Percentiles rank a stretch among this genome's conserved stretches.
phyloP scores from a whole-genome alignment of 2,329 filamentous ascomycete species.

The Pseudogymnoascus sp. region DNA sequence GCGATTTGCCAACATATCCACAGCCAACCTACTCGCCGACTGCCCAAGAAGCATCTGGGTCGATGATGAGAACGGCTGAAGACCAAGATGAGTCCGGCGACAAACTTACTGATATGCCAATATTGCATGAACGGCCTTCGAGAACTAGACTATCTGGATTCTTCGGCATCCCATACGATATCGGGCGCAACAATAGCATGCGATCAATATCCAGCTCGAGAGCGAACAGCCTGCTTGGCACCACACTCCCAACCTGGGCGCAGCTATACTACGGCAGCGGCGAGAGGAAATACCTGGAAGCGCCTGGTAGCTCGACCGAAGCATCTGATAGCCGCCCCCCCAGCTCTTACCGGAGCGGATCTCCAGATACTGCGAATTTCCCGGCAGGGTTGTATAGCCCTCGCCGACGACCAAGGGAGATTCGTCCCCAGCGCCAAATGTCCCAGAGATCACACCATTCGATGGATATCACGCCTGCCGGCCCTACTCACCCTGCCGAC shows the following conservation, averaged over 20 bases:
- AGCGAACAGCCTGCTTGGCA: slow-evolving; percentile 35
- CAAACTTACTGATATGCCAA: slow-evolving; percentile 51
- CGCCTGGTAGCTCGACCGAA: slow-evolving; percentile 23
- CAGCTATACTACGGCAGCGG: slow-evolving; percentile 65
- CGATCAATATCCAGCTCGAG: slow-evolving; percentile 33
- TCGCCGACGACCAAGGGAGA: slow-evolving; percentile 37
- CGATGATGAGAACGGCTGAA: slow-evolving; percentile 39
- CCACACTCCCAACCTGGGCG: slow-evolving; percentile 37
- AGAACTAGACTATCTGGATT: slow-evolving; percentile 45
- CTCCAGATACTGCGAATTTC: slow-evolving; percentile 43
- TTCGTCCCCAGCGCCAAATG: slow-evolving; percentile 20
- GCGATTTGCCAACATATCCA: slow-evolving; percentile 41
- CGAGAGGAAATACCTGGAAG: slow-evolving; percentile 44
- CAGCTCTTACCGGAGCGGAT: slow-evolving; percentile 39
- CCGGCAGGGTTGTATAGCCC: slow-evolving; percentile 39
- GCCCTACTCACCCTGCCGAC: neutral
- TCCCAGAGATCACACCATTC: slow-evolving; percentile 24
- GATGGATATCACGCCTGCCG: slow-evolving; percentile 38
- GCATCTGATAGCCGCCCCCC: slow-evolving; percentile 37
- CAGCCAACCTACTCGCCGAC: slow-evolving; percentile 34
- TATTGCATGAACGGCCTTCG: slow-evolving; percentile 45
- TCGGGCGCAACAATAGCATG: slow-evolving; percentile 27
- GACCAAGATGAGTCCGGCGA: slow-evolving; percentile 58
- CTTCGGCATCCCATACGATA: slow-evolving; percentile 39
- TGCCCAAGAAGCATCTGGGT: slow-evolving; percentile 28